Percentiles rank a stretch among this genome's conserved stretches.
These are phyloP conservation scores for Colletotrichum caudatum DNA, from an alignment of 2,329 filamentous ascomycete species.

Conservation along the genomic window DNA sequence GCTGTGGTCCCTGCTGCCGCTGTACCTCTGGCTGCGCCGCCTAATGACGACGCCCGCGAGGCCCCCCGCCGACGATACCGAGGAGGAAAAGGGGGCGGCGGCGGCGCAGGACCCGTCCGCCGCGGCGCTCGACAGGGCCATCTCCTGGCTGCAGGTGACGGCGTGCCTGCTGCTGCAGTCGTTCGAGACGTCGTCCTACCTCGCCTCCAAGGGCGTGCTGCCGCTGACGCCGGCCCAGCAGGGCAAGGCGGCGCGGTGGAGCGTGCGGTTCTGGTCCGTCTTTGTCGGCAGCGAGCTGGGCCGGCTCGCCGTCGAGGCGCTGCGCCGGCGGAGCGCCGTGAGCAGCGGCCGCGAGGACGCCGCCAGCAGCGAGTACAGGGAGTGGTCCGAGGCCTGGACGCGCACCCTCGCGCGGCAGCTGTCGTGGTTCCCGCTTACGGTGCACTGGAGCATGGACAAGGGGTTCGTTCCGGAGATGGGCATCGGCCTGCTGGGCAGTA, in stretches of 20 bases:
- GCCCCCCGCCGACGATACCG: constrained; percentile 34
- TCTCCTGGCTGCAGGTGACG: constrained; percentile 77
- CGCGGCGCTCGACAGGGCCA: constrained; percentile 56
- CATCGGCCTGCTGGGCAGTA: constrained; percentile 57
- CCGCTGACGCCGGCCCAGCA: constrained; percentile 67
- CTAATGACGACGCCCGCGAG: constrained; percentile 55
- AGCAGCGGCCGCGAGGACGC: constrained; percentile 46
- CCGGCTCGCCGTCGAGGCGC: constrained; percentile 66
- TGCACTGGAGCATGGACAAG: constrained; percentile 83
- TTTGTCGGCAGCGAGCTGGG: constrained; percentile 83
- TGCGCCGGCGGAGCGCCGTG: constrained; percentile 49
- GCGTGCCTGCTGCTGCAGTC: constrained; percentile 79
- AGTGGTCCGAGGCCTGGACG: constrained; percentile 68
- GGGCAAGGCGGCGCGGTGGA: constrained; percentile 75
- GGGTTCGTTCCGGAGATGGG: constrained; percentile 62
- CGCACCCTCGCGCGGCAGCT: constrained; percentile 76
- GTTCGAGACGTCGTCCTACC: constrained; percentile 86
- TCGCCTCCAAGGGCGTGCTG: constrained; percentile 79
- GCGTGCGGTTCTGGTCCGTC: constrained; percentile 82
- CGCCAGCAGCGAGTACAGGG: constrained; percentile 57
- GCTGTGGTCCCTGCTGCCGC: constrained; percentile 80
- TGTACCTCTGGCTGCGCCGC: constrained; percentile 75
- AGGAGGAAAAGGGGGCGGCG: constrained; percentile 47
- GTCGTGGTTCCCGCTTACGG: constrained; percentile 83
- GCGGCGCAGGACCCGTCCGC: constrained; percentile 52